Evolutionary conservation across 495 filamentous ascomycete genomes (phyloP).

Genomic region (Cercophora scortea): DNA sequence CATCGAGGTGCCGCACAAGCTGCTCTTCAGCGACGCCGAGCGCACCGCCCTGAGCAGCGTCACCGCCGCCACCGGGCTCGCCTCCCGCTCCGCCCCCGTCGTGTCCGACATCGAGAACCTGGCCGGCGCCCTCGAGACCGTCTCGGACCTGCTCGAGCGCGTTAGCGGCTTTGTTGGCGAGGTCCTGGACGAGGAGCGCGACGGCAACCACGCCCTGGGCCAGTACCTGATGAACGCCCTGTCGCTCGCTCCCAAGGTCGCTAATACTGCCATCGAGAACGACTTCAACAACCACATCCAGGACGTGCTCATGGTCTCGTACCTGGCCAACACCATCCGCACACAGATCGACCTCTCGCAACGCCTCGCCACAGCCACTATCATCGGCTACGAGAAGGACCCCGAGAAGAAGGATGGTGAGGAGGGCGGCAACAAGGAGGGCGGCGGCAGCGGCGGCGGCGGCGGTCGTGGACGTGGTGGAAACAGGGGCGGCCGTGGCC

Average conservation of each 20-base stretch:
- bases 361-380: conserved; percentile 75
- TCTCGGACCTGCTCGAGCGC: conserved; percentile 78
- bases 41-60: conserved; percentile 86
- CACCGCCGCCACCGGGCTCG: conserved; percentile 67
- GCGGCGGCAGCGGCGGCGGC: conserved; percentile 28
- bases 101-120: conserved; percentile 83
- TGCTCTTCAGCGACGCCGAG: conserved; percentile 86
- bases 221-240: conserved; percentile 91
- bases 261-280: conserved; percentile 76
- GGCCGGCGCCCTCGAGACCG: conserved; percentile 74
- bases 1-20: conserved; percentile 82
- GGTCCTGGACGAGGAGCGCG: conserved; percentile 56
- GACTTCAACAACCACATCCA: conserved; percentile 99
- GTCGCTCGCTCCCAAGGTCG: conserved; percentile 88
- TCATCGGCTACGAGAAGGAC: conserved; percentile 55
- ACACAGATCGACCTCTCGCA: conserved; percentile 98
- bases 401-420: conserved; percentile 36
- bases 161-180: conserved; percentile 82
- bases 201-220: conserved; percentile 75
- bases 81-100: conserved; percentile 62
- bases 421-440: conserved; percentile 21
- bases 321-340: conserved; percentile 96
- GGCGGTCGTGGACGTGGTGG: conserved; percentile 19
- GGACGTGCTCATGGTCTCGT: conserved; percentile 92
- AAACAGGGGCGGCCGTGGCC: conserved; percentile 29